Evolutionary conservation across 2,329 filamentous ascomycete genomes (phyloP), one percentile per base, ranked within the genome.

Genomic region (Colletotrichum neosansevieriae): DNA sequence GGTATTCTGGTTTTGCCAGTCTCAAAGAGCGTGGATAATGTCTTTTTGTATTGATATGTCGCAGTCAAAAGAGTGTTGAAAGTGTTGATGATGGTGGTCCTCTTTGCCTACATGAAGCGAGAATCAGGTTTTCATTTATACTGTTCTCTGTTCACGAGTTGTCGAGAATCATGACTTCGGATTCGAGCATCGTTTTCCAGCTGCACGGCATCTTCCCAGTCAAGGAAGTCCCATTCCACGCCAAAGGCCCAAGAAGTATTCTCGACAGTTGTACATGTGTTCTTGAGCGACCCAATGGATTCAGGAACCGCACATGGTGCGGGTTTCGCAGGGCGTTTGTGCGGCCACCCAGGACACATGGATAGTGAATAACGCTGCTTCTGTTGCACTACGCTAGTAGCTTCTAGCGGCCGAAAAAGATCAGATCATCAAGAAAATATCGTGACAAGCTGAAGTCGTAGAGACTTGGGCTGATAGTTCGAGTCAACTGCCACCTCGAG

Each of bases 201-300:
- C 36, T 13, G 15, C 36, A 13, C 12, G 36, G 9, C 29, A 29
- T 29, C 29, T 29, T 29, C 29, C 6, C 6, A 29, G 1, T 29
- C 6, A 29, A 29, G 6, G 9, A 29, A 9, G 9, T n/a, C 7
- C 2, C 29, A 7, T 38, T 15, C 36, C 13, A 38, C 36, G 13
- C 36, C 3, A 38, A 38, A 11, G 11, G 13, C 36, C 49, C 45
- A 12, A 17, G 44, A 19, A 17, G 24, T 44, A 45, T 15, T 21
- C 59, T 24, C 17, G 21, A 40, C 21, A 38, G 60, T 67, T 21
- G 36, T 38, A 64, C 64, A 53, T 64, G 40, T 62, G 56, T 34
- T 53, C 32, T 32, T 19, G n/a, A 45, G n/a, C 29, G 24, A 49
- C 38, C 40, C 49, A 57, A 58, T 38, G n/a, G 4, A 32, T 21